Conservation (phyloP, 768 basidiomycete species). For the Strobilomyces echinocephalus region DNA sequence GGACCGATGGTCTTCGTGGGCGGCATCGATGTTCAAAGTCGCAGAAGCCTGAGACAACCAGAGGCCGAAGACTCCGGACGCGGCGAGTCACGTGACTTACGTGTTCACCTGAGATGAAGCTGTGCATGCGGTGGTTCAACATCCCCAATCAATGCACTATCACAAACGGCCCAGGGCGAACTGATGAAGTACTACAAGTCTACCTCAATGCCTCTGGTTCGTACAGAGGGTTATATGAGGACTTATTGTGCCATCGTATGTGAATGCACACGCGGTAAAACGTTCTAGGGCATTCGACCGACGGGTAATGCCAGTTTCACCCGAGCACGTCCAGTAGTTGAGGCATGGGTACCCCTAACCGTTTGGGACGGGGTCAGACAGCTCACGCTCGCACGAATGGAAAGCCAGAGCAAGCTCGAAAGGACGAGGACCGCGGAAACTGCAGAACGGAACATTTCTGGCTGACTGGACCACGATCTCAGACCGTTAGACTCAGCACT, state of each 20-base stretch:
- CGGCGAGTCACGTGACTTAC: neutral
- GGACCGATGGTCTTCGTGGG: constrained; percentile 2
- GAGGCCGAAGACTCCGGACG: neutral
- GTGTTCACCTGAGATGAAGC: too few relatives aligned
- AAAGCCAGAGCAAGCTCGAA: too few relatives aligned
- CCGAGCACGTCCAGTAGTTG: neutral
- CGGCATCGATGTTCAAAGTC: neutral
- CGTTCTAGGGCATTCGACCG: neutral
- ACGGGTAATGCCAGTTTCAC: neutral
- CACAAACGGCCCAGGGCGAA: neutral
- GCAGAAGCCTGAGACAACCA: neutral
- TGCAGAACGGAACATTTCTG: neutral
- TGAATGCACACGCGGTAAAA: neutral
- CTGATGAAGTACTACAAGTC: neutral
- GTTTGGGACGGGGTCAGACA: too few relatives aligned
- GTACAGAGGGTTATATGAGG: neutral
- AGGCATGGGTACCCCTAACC: neutral
- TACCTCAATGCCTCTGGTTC: neutral
- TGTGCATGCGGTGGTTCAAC: neutral
- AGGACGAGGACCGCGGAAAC: too few relatives aligned
- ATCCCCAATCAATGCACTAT: neutral
- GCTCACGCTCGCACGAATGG: too few relatives aligned
- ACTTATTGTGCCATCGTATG: neutral
- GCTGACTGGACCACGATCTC: neutral
- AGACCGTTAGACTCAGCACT: too few relatives aligned